Percentiles rank a stretch among this genome's conserved stretches.
Conservation (phyloP, 345 rosid genomes). For the Draba incana region DNA sequence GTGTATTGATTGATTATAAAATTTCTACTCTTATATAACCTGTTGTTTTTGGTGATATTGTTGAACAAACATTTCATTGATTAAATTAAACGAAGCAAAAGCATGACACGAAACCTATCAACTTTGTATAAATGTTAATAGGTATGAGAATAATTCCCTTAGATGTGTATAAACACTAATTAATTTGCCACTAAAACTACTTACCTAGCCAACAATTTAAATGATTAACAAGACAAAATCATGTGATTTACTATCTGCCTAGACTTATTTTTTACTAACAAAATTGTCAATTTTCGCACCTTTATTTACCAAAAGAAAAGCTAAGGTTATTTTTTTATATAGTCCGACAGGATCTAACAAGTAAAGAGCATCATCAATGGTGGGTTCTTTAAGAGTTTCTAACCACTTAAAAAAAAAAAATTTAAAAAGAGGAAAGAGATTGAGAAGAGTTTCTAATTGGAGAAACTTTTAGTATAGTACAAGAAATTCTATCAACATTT, state of each 20-base stretch:
- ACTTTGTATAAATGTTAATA: conserved; percentile 12
- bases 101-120: conserved; percentile 23
- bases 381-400: too few species aligned
- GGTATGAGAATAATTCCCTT: conserved; percentile 2
- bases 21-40: conserved; percentile 32
- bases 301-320: neutral
- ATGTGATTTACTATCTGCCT: neutral
- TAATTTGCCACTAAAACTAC: neutral
- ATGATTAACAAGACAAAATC: too few species aligned
- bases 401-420: too few species aligned
- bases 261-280: neutral
- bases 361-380: too few species aligned
- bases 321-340: neutral
- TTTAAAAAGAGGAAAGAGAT: too few species aligned
- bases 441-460: too few species aligned
- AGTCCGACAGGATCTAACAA: conserved; percentile 20
- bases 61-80: conserved; percentile 30
- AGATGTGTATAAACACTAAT: neutral
- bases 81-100: conserved; percentile 18
- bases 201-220: neutral
- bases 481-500: too few species aligned
- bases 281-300: neutral
- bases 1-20: conserved; percentile 24
- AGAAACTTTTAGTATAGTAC: too few species aligned
- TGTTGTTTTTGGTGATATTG: conserved; percentile 29